Conservation (phyloP, 2,329 filamentous ascomycete species). For the Penicillium concentricum region DNA sequence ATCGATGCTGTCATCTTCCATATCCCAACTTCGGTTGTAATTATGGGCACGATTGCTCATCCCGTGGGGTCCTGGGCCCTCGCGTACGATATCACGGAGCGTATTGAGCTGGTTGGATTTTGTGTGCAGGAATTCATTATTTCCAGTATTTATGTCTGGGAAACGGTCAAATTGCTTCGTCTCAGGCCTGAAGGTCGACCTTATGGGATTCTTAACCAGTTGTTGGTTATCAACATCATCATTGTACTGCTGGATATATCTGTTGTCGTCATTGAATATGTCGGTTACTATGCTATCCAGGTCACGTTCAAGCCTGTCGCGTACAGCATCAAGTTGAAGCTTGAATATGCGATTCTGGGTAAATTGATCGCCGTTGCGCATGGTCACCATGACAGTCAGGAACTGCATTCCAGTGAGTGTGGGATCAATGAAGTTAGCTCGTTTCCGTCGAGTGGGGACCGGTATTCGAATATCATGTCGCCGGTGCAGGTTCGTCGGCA, state of each 20-base stretch:
- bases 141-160: slow-evolving; percentile 51
- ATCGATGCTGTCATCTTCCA: slow-evolving; percentile 42
- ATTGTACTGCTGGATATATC: slow-evolving; percentile 49
- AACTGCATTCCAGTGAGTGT: slow-evolving; percentile 12
- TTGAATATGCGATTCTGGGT: slow-evolving; percentile 56
- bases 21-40: slow-evolving; percentile 40
- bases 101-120: slow-evolving; percentile 54
- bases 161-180: slow-evolving; percentile 40
- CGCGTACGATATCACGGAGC: slow-evolving; percentile 48
- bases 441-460: slow-evolving; percentile 7
- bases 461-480: neutral
- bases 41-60: slow-evolving; percentile 36
- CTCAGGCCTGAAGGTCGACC: slow-evolving; percentile 20
- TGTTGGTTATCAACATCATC: slow-evolving; percentile 54
- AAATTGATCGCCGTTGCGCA: slow-evolving; percentile 36
- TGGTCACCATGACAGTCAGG: slow-evolving; percentile 5
- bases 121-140: slow-evolving; percentile 55
- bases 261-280: slow-evolving; percentile 42
- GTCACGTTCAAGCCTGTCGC: slow-evolving; percentile 41
- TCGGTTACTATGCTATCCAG: slow-evolving; percentile 41
- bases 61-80: slow-evolving; percentile 19
- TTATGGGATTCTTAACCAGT: slow-evolving; percentile 30
- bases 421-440: slow-evolving; percentile 15
- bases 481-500: neutral
- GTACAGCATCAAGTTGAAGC: slow-evolving; percentile 47